Conservation (phyloP, 371 early-diverging fungal species). For the Syncephalastrum racemosum region DNA sequence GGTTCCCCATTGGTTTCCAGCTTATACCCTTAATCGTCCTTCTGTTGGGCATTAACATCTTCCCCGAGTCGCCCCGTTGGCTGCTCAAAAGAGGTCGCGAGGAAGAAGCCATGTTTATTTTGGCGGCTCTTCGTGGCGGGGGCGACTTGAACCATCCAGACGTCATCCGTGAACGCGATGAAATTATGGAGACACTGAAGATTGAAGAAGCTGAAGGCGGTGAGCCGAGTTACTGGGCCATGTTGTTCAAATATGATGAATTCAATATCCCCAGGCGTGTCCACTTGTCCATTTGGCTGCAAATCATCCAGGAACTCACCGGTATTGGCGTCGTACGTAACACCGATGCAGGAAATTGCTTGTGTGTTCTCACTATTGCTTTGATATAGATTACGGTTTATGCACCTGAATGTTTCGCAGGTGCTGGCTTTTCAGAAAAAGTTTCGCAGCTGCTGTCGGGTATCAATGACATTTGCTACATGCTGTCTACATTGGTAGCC, state of each 20-base stretch:
- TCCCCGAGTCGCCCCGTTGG: constrained; percentile 39
- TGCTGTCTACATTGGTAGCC: constrained; percentile 37
- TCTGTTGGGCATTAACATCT: constrained; percentile 28
- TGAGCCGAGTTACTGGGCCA: constrained; percentile 36
- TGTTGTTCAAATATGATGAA: constrained; percentile 34
- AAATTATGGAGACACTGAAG: constrained; percentile 26
- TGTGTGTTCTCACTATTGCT: not conserved
- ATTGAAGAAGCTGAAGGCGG: constrained; percentile 30
- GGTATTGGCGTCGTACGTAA: constrained; percentile 36
- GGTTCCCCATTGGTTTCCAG: constrained; percentile 43
- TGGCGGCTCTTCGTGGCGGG: constrained; percentile 38
- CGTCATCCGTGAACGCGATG: constrained; percentile 32
- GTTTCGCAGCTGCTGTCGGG: constrained; percentile 41
- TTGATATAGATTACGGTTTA: constrained; percentile 35
- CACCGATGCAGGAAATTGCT: not conserved
- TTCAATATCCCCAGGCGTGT: constrained; percentile 45
- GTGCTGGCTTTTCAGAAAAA: constrained; percentile 30
- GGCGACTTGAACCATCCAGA: constrained; percentile 35
- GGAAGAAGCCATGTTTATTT: constrained; percentile 34
- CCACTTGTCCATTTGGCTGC: constrained; percentile 40
- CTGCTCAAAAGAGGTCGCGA: constrained; percentile 32
- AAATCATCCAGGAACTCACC: constrained; percentile 43
- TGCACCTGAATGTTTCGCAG: constrained; percentile 34
- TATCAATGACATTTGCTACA: constrained; percentile 36
- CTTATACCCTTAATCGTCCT: constrained; percentile 30